Base-by-base conservation (phyloP, 495 filamentous ascomycete species). In the Penicillium salamii region DNA sequence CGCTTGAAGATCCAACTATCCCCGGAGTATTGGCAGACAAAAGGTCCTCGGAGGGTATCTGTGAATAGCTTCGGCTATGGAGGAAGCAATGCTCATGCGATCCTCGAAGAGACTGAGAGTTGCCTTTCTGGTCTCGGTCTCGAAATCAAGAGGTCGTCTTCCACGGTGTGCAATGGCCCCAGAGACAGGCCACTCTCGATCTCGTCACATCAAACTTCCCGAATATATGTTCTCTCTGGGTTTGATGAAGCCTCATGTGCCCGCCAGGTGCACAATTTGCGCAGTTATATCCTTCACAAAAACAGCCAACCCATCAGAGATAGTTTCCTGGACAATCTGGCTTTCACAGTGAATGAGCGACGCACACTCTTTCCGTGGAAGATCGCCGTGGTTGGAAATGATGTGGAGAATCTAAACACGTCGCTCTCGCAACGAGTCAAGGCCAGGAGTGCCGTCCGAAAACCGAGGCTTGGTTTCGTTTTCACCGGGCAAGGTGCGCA, bases 401-500 rank as follows among this genome's bases (percentile, higher is more conserved):
- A 63, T 1, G 5, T 40, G 3, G 8, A 20, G 0, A 44, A 46
- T 3, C 17, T 67, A 2, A 42, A 41, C 26, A 34, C 21, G 9
- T 24, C 42, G 3, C 56, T 55, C 2, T 50, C 40, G n/a, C 31
- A 29, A 15, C 31, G 17, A 8, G n/a, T 28, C 35, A 51, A 42
- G 9, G 26, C 32, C 9, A 45, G 19, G 15, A 54, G 41, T 23
- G 37, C 45, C 1, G 8, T 44, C 3, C 41, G 29, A 33, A 41
- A 6, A 9, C 57, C 50, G 2, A 46, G 1, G 1, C 14, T 52
- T 26, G 51, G 35, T 1, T 54, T 54, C 34, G 51, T 75, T 0
- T 76, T 77, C 47, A 77, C 74, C 1, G 74, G 74, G 4, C 74
- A 77, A 51, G 74, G 74, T 11, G 72, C 71, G 1, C 74, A 76